Conservation (phyloP, 495 filamentous ascomycete species). For the Letharia columbiana region DNA sequence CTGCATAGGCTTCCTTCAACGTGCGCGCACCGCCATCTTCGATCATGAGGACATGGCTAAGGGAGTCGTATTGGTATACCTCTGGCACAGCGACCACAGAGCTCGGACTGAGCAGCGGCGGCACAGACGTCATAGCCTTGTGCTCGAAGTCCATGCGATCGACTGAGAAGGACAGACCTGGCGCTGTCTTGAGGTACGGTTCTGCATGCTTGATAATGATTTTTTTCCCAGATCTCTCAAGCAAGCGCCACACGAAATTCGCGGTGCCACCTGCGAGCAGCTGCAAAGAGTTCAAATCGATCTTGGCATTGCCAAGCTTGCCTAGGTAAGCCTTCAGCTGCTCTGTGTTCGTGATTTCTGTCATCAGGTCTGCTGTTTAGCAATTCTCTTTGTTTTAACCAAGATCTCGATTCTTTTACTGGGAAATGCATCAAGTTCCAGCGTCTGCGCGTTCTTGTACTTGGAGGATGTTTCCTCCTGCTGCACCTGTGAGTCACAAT, state of each 20-base stretch:
- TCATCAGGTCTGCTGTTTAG: not conserved
- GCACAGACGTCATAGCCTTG: conserved; percentile 20
- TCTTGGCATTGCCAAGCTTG: not conserved
- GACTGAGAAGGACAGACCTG: conserved; percentile 24
- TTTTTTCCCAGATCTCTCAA: conserved; percentile 8
- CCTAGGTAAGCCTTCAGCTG: conserved; percentile 11
- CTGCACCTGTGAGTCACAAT: not conserved
- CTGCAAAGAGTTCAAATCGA: conserved; percentile 5
- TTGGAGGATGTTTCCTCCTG: not conserved
- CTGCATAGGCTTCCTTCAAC: conserved; percentile 30
- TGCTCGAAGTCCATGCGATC: conserved; percentile 32
- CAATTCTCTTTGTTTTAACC: not conserved
- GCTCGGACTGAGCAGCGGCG: conserved; percentile 11
- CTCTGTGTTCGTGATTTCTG: conserved; percentile 13
- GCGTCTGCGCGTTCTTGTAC: not conserved
- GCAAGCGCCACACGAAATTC: conserved; percentile 31
- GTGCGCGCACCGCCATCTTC: conserved; percentile 26
- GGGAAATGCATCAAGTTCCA: not conserved
- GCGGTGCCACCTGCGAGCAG: conserved; percentile 28
- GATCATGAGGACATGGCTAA: conserved; percentile 24
- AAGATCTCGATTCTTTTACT: not conserved
- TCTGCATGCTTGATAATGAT: conserved; percentile 33
- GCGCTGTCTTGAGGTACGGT: conserved; percentile 25
- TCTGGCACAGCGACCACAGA: conserved; percentile 13
- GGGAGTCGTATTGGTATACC: conserved; percentile 25